Evolutionary conservation across 352 stramenopile species (phyloP).

Genomic region (Blastocystis sp.): DNA sequence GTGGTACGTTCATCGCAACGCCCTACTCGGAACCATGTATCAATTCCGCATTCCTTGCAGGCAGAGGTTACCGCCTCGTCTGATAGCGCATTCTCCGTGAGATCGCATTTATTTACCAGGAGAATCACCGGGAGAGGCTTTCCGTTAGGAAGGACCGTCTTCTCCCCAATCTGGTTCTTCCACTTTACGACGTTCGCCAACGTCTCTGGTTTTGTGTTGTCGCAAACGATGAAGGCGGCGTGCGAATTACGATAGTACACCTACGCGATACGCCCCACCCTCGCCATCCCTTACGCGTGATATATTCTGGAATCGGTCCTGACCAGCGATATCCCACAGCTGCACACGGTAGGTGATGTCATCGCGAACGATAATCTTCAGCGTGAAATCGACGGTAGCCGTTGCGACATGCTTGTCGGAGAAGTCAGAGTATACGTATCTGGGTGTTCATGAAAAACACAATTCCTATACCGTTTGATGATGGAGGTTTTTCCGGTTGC

Average conservation of each 20-base stretch:
- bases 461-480: conserved; percentile 71
- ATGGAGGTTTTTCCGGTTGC: conserved; percentile 79
- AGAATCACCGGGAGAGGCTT: conserved; percentile 78
- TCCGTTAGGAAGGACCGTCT: conserved; percentile 78
- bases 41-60: conserved; percentile 28
- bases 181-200: conserved; percentile 77
- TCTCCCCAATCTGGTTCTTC: conserved; percentile 83
- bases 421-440: conserved; percentile 64
- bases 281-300: conserved; percentile 65
- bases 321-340: conserved; percentile 82
- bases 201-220: conserved; percentile 77
- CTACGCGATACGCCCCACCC: conserved; percentile 42
- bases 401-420: conserved; percentile 78
- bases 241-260: conserved; percentile 84
- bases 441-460: background rate
- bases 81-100: conserved; percentile 61
- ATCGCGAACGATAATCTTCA: conserved; percentile 75
- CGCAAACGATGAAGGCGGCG: conserved; percentile 78
- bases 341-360: conserved; percentile 77
- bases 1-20: too few relatives aligned
- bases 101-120: conserved; percentile 81
- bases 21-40: conserved; percentile 11
- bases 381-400: conserved; percentile 78
- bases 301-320: conserved; percentile 82
- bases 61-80: background rate